A percentile compares a stretch with the other conserved stretches of the same genome.
Conservation (phyloP, 495 filamentous ascomycete species). For the Platismatia glauca region DNA sequence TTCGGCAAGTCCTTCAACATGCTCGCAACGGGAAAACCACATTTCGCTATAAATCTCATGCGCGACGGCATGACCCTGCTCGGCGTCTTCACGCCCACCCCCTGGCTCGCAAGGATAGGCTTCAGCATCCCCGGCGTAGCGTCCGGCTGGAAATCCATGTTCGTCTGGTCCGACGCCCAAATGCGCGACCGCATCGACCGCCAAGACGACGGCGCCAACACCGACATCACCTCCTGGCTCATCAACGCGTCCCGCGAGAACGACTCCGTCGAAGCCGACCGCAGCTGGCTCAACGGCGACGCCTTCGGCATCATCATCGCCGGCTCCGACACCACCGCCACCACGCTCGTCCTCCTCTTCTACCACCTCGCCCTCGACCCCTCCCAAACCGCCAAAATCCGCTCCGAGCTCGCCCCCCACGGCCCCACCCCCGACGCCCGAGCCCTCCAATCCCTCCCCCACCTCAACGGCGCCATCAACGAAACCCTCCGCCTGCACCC, state of each 20-base stretch:
- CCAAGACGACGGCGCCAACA: constrained; percentile 6
- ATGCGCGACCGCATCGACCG: constrained; percentile 18
- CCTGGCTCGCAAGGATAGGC: constrained; percentile 21
- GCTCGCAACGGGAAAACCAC: constrained; percentile 26
- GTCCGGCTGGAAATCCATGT: constrained; percentile 14
- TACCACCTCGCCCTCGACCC: constrained; percentile 35
- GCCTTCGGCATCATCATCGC: constrained; percentile 30
- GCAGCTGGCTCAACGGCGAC: constrained; percentile 26
- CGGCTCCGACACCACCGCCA: constrained; percentile 36
- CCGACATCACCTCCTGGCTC: constrained; percentile 25
- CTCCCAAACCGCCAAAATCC: constrained; percentile 27
- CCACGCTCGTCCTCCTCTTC: constrained; percentile 32
- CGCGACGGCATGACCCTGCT: constrained; percentile 16
- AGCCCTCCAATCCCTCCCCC: constrained; percentile 29
- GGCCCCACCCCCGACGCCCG: not conserved
- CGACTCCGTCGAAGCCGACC: constrained; percentile 17
- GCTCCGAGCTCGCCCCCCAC: constrained; percentile 23
- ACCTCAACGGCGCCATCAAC: constrained; percentile 44
- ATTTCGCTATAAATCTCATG: constrained; percentile 26
- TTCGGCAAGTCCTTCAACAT: constrained; percentile 41
- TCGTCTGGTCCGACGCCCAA: constrained; percentile 20
- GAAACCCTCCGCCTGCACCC: constrained; percentile 49
- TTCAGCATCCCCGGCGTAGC: constrained; percentile 17
- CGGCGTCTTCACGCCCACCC: constrained; percentile 25
- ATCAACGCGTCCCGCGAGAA: constrained; percentile 18